Evolutionary conservation across 768 basidiomycete genomes (phyloP), one percentile per base, ranked within the genome.

Genomic region (Psilocybe subaeruginosa): DNA sequence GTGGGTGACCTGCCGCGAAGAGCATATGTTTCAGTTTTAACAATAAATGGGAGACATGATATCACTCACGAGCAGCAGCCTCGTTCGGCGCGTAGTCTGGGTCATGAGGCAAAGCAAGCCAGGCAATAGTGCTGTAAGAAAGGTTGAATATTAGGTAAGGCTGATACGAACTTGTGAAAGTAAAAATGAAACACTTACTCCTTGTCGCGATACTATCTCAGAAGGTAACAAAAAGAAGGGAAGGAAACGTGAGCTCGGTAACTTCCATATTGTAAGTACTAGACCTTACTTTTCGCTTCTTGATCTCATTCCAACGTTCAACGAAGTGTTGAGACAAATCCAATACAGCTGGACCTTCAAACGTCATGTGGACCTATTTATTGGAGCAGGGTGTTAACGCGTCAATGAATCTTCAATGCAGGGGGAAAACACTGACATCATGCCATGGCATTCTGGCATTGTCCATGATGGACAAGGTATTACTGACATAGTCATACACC

Each of bases 251-350:
- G 54, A 31, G 30, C 23, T 17, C 54, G n/a, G n/a, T 12, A n/a
- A 43, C 41, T 12, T 47, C 30, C 58, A 46, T 23, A 65, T 6
- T 37, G 14, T 11, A 23, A 30, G 39, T 5, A 50, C 33, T 27
- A 45, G 2, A 35, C 47, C 39, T 47, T 67, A 87, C 90, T 75
- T 82, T 95, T 68, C 91, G 84, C 69, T 86, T 88, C 82, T 94
- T 94, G 64, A 96, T 77, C 68, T 93, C 92, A 68, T 95, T 95
- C 92, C 92, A 95, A 19, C 93, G 81, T 73, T 98, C 97, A 11
- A 90, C 78, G 62, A 97, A 99, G 77, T 97, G 95, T 74, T 97
- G 95, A 12, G 88, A 85, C 17, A 99, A 85, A 69, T 99, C 97
- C 58, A 99, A 80, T 4, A 97, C 95, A 14, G 84, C 87, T 1